phyloP scores from a whole-genome alignment of 192 early-diverging fungal genomes.

The Coemansia sp. region DNA sequence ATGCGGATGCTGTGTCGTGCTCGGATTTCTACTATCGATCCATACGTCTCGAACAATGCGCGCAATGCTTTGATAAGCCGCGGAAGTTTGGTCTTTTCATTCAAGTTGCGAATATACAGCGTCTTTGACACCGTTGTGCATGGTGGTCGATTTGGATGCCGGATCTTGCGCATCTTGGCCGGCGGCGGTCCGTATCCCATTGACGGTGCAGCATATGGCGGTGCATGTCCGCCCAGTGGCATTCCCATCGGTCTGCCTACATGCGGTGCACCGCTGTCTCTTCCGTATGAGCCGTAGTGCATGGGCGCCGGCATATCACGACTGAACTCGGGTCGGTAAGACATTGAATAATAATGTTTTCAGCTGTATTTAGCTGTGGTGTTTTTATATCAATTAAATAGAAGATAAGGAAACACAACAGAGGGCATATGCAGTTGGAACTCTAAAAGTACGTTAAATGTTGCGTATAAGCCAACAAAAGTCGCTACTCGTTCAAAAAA shows the following conservation, averaged over 20 bases:
- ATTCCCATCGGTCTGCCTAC: slow-evolving; percentile 11
- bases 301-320: slow-evolving; percentile 3
- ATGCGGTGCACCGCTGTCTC: not conserved
- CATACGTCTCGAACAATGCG: slow-evolving; percentile 80
- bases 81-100: slow-evolving; percentile 69
- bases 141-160: slow-evolving; percentile 60
- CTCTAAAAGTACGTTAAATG: not conserved
- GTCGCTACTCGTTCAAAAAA: not conserved
- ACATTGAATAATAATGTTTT: not conserved
- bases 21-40: slow-evolving; percentile 78
- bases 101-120: slow-evolving; percentile 80
- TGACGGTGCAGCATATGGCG: not conserved
- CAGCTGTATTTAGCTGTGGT: not conserved
- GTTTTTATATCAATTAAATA: not conserved
- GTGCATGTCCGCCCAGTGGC: not conserved
- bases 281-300: not conserved
- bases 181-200: slow-evolving; percentile 8
- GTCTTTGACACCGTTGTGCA: slow-evolving; percentile 65
- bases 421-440: not conserved
- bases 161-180: slow-evolving; percentile 29
- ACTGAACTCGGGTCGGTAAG: not conserved
- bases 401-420: not conserved
- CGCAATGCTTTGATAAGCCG: slow-evolving; percentile 73
- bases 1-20: slow-evolving; percentile 77
- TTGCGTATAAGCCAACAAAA: not conserved